Evolutionary conservation across 129 eudicot genomes (phyloP), one percentile per base, ranked within the genome.

Genomic region (Artemisia tridentata): DNA sequence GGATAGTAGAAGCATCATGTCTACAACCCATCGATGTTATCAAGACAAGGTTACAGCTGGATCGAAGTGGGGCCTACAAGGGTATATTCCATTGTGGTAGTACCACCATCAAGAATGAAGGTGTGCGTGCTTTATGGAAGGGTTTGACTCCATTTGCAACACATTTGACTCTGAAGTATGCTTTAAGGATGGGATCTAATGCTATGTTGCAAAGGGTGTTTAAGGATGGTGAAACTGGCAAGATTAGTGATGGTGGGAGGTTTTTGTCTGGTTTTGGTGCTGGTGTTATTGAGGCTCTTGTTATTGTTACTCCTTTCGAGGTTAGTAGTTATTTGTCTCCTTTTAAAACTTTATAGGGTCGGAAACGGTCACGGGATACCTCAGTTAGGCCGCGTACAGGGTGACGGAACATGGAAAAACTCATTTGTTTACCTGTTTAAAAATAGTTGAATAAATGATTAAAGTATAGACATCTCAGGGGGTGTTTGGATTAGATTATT

Each of bases 271-370:
- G 98, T 15, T 92, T 92, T 52, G 98, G 98, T 13, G 98, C 98
- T 27, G 98, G 98, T 29, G 96, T 92, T 50, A 89, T 92, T 20
- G 98, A 92, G 80, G 98, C 98, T 59, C 89, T 92, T 14, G 86
- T 79, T 61, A 86, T 92, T 45, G 98, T 92, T 56, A 92, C 98
- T 11, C 98, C 98, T 0, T 92, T 92, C 71, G 98, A 92, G 98
- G 98, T 91, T 23, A 25, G 72, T 60, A 2, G 2, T 23, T 23
- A 0, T 20, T 20, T 0, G 5, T 4, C 8, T 34, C 9, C 2
- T 38, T 38, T 5, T 38, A 1, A 7, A 38, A 38, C 2, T 7
- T 38, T 7, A 7, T 38, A 7, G 43, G 43, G 43, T 38, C 43
- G 2, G 43, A 38, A 38, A 38, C 1, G 10, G 43, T 38, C 10